A percentile compares a stretch with the other conserved stretches of the same genome.
phyloP scores from a whole-genome alignment of 2,329 filamentous ascomycete genomes.

The Alternaria ethzedia region DNA sequence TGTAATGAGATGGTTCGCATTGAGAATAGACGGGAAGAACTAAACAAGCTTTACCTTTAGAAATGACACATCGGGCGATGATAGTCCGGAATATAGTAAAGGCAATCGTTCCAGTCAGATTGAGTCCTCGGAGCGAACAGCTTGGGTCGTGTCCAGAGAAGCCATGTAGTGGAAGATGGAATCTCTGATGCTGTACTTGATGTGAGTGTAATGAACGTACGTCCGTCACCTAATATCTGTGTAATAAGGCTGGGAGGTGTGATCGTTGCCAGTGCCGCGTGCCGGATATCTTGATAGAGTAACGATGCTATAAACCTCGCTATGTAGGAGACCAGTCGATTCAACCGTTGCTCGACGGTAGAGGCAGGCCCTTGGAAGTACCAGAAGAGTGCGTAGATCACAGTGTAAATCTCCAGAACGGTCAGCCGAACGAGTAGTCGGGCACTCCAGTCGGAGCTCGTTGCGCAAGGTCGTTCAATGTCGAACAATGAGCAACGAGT shows the following conservation, averaged over 20 bases:
- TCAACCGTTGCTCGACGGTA: background rate
- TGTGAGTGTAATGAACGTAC: background rate
- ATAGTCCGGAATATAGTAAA: background rate
- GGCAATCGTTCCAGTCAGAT: background rate
- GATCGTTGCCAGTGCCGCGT: background rate
- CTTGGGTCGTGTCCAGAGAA: background rate
- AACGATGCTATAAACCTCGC: background rate
- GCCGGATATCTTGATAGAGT: accelerated
- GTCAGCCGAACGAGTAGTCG: background rate
- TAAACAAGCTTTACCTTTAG: background rate
- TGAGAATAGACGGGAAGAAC: background rate
- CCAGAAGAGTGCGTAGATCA: background rate
- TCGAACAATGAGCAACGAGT: background rate
- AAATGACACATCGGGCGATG: background rate
- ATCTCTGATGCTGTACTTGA: background rate
- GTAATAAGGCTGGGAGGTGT: background rate
- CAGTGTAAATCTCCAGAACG: background rate
- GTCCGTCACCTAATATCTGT: background rate
- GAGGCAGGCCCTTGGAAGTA: background rate
- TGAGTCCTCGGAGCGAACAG: accelerated
- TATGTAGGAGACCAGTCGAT: background rate
- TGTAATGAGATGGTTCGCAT: background rate
- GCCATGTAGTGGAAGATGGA: background rate
- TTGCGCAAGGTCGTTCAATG: background rate
- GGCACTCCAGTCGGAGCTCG: accelerated